Percentiles rank a stretch among this genome's conserved stretches.
Evolutionary conservation across 225 moss, liverwort and hornwort genomes (phyloP).

Genomic region (Marchantia polymorpha): DNA sequence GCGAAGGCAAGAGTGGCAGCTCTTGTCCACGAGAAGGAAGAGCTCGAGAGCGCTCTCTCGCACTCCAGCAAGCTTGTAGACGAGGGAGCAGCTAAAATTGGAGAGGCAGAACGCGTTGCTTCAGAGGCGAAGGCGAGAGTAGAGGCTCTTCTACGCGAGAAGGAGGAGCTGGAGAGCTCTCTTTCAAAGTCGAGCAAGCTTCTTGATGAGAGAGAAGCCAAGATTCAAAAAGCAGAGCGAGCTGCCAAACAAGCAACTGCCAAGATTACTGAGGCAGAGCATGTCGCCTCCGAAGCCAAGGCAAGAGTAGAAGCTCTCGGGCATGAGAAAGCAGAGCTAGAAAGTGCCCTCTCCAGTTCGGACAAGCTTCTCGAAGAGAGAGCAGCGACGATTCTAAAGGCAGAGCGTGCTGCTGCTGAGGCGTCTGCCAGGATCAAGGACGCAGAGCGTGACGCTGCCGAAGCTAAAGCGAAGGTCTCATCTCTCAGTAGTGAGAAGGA

Average conservation of each 20-base stretch:
- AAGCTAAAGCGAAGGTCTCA: slow-evolving; percentile 12
- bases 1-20: background rate
- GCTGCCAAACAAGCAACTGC: background rate
- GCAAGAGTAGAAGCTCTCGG: background rate
- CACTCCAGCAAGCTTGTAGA: slow-evolving; percentile 1
- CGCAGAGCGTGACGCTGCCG: background rate
- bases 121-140: slow-evolving; percentile 12
- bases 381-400: background rate
- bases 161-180: slow-evolving; percentile 10
- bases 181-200: background rate
- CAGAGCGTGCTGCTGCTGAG: slow-evolving; percentile 2
- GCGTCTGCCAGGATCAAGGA: background rate
- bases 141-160: background rate
- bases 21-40: slow-evolving; percentile 10
- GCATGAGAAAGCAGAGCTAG: background rate
- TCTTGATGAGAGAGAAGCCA: background rate
- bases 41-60: slow-evolving; percentile 12
- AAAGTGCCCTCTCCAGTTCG: background rate
- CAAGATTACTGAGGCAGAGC: slow-evolving; percentile 9
- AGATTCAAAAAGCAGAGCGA: slow-evolving; percentile 7
- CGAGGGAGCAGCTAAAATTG: background rate
- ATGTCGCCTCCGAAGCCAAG: background rate
- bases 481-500: slow-evolving; percentile 2
- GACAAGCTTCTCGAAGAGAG: background rate
- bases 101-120: slow-evolving; percentile 11